Conservation (phyloP, 805 yeast species). For the Brettanomyces custersianus region DNA sequence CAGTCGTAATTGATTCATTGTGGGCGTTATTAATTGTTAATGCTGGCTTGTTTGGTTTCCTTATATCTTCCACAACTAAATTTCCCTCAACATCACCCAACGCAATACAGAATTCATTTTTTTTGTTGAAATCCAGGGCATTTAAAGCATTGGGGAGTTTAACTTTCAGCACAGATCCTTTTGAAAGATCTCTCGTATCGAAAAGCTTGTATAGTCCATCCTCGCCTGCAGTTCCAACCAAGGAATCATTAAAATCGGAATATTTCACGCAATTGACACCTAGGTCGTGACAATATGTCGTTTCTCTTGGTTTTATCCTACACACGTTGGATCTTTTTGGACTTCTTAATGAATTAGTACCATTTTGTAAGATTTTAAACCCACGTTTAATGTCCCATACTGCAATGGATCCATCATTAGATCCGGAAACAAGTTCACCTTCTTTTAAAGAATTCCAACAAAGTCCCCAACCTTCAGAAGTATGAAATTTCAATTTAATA, state of each 20-base stretch:
- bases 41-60: constrained; percentile 31
- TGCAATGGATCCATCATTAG: constrained; percentile 54
- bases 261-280: constrained; percentile 72
- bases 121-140: constrained; percentile 50
- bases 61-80: constrained; percentile 56
- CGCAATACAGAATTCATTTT: constrained; percentile 48
- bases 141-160: constrained; percentile 27
- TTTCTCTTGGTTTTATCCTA: constrained; percentile 9
- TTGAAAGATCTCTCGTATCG: constrained; percentile 38
- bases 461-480: constrained; percentile 57
- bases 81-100: constrained; percentile 57
- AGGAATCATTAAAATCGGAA: constrained; percentile 50
- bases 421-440: constrained; percentile 52
- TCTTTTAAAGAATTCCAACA: constrained; percentile 64
- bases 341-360: background rate
- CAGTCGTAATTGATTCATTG: constrained; percentile 46
- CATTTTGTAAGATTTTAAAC: constrained; percentile 9
- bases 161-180: background rate
- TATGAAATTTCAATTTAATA: constrained; percentile 21
- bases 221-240: constrained; percentile 65
- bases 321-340: constrained; percentile 5
- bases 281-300: constrained; percentile 25
- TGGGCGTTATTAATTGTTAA: constrained; percentile 29
- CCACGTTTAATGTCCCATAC: constrained; percentile 52
- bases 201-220: constrained; percentile 38